Conservation (phyloP, 257 asterid genomes). For the Cinchona pubescens region DNA sequence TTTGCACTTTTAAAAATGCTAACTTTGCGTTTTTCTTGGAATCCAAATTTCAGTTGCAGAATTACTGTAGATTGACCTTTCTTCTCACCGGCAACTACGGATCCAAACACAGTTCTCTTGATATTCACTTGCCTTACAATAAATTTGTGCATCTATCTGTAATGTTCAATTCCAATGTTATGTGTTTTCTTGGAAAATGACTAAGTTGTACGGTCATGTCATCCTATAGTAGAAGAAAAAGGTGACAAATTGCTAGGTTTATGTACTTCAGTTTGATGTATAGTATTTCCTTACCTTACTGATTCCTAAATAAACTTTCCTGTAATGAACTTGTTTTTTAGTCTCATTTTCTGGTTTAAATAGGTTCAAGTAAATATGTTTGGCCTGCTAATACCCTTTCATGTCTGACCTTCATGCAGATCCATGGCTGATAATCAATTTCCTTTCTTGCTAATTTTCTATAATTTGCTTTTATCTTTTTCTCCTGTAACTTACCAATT, state of each 20-base stretch:
- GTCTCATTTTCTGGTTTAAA: not conserved
- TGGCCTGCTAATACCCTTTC: not conserved
- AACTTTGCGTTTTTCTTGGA: not conserved
- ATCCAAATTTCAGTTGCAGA: not conserved
- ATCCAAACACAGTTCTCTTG: not conserved
- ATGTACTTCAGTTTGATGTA: not conserved
- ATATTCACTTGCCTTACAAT: not conserved
- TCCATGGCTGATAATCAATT: not conserved
- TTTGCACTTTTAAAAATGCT: not conserved
- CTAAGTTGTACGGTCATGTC: not conserved
- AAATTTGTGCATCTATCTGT: not conserved
- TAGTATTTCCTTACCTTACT: no score
- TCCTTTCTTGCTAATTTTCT: not conserved
- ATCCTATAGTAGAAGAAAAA: not conserved
- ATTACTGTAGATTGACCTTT: not conserved
- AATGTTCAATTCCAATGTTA: not conserved
- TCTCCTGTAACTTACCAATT: not conserved
- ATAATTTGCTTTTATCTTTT: not conserved
- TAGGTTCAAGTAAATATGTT: not conserved
- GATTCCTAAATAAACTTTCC: no score
- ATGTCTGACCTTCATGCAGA: not conserved
- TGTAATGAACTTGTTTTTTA: no score
- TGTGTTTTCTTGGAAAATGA: not conserved
- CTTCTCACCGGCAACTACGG: not conserved
- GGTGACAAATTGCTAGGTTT: not conserved